Evolutionary conservation across 192 early-diverging fungal genomes (phyloP), one percentile per base, ranked within the genome.

Genomic region (Mortierella alpina): DNA sequence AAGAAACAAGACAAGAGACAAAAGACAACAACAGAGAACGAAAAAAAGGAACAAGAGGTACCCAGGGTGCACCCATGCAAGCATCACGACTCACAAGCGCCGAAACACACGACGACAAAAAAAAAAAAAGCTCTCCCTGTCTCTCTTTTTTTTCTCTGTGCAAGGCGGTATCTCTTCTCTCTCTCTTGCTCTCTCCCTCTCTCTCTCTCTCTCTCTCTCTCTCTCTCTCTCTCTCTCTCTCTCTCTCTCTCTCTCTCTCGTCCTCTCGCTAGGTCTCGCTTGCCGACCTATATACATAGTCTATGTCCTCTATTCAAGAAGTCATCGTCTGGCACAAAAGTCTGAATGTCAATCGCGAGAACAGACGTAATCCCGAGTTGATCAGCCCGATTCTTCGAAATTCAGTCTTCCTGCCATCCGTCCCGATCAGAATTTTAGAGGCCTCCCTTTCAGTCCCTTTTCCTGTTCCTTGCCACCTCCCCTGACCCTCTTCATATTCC

Each of bases 121-220:
- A 61, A 49, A 48, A 63, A 63, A 63, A 49, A 63, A 47, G 17
- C 12, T 47, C 23, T 46, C 44, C 42, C n/a, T 60, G 10, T 40
- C 31, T 15, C 6, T 12, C 22, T 13, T 14, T 20, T 18, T 22
- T 20, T 18, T 22, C 58, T 41, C 7, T 12, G 41, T 41, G 31
- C 8, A 59, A 61, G 7, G 7, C 53, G 0, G 15, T 55, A 7
- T 54, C 9, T 6, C 53, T n/a, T n/a, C n/a, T n/a, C n/a, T n/a
- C n/a, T n/a, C n/a, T n/a, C 17, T 54, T 7, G 53, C 6, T 18
- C 15, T 54, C 17, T 5, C 20, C 53, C 53, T 54, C 17, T n/a
- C 20, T 18, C 7, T 6, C 20, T 54, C 53, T n/a, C 17, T 54
- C 9, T n/a, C 20, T 18, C 53, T 14, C 20, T n/a, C 44, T 68